phyloP scores from a whole-genome alignment of 441 rosid species.

The Pelargonium cotyledonis region DNA sequence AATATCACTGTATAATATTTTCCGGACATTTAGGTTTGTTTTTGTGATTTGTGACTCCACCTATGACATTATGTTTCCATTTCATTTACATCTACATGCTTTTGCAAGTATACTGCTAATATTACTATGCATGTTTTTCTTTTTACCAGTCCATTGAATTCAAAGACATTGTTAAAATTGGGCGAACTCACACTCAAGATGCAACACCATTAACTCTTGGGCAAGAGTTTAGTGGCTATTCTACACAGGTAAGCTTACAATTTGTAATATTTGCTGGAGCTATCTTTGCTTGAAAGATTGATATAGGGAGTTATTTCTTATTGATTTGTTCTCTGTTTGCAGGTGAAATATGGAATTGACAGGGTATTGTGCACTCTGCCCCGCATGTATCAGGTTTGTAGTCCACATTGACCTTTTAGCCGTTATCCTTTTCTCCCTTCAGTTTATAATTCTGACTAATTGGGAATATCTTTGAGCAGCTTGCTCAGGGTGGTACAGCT shows the following conservation, averaged over 20 bases:
- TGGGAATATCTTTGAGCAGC: constrained; percentile 43
- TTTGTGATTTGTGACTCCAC: background rate
- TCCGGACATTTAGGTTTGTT: background rate
- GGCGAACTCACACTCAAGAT: constrained; percentile 98
- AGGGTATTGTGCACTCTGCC: constrained; percentile 67
- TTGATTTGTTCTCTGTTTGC: constrained; percentile 17
- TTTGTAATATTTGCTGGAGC: background rate
- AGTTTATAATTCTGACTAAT: constrained; percentile 28
- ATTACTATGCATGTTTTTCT: constrained; percentile 9
- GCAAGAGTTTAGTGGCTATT: constrained; percentile 96
- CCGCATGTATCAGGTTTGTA: constrained; percentile 75
- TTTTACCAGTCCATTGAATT: constrained; percentile 58
- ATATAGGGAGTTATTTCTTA: constrained; percentile 14
- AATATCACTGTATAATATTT: background rate
- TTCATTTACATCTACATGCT: background rate
- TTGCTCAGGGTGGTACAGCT: constrained; percentile 99
- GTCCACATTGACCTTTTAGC: constrained; percentile 11
- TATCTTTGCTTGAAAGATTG: constrained; percentile 12
- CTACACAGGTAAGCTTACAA: constrained; percentile 57
- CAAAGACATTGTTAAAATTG: constrained; percentile 85
- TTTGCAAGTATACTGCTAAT: constrained; percentile 1
- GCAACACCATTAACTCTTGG: constrained; percentile 97
- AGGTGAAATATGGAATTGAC: constrained; percentile 83
- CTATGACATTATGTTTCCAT: background rate
- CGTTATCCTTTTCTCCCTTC: background rate